phyloP scores from a whole-genome alignment of 768 basidiomycete species.

The Chalciporus pseudorubinellus region DNA sequence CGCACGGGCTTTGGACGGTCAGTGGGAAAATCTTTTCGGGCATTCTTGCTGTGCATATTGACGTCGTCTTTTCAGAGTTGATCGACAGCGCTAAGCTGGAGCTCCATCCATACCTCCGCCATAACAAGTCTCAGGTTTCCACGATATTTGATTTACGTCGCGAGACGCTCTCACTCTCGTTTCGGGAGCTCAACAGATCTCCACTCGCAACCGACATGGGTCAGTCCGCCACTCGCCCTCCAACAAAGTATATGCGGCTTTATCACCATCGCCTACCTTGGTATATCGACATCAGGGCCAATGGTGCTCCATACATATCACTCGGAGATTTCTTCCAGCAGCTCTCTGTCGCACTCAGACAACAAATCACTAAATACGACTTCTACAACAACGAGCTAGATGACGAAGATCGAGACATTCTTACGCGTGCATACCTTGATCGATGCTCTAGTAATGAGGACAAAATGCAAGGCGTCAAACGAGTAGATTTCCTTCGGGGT shows the following conservation, averaged over 20 bases:
- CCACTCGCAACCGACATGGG: constrained; percentile 50
- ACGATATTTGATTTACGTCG: constrained; percentile 52
- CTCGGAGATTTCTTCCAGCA: constrained; percentile 53
- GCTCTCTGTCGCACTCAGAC: constrained; percentile 42
- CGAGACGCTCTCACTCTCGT: constrained; percentile 38
- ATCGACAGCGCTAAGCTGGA: constrained; percentile 27
- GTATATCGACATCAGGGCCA: constrained; percentile 58
- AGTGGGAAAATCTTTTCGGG: constrained; percentile 1
- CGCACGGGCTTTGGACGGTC: constrained; percentile 15
- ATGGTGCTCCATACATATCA: constrained; percentile 51
- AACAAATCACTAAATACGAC: constrained; percentile 48
- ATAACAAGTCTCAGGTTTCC: constrained; percentile 33
- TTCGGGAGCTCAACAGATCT: constrained; percentile 44
- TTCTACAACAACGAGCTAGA: constrained; percentile 59
- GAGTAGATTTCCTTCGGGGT: constrained; percentile 60
- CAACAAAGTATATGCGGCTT: constrained; percentile 50
- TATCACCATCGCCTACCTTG: constrained; percentile 60
- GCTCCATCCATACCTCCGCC: constrained; percentile 22
- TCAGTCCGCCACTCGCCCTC: constrained; percentile 53
- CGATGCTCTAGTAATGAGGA: constrained; percentile 41
- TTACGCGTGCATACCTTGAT: constrained; percentile 44
- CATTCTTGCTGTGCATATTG: not conserved
- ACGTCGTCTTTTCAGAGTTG: constrained; percentile 11
- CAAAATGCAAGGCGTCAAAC: constrained; percentile 45
- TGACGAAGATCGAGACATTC: constrained; percentile 40